Percentiles rank a stretch among this genome's conserved stretches.
phyloP scores from a whole-genome alignment of 768 basidiomycete species.

The Boletus pseudo-olivaceus region DNA sequence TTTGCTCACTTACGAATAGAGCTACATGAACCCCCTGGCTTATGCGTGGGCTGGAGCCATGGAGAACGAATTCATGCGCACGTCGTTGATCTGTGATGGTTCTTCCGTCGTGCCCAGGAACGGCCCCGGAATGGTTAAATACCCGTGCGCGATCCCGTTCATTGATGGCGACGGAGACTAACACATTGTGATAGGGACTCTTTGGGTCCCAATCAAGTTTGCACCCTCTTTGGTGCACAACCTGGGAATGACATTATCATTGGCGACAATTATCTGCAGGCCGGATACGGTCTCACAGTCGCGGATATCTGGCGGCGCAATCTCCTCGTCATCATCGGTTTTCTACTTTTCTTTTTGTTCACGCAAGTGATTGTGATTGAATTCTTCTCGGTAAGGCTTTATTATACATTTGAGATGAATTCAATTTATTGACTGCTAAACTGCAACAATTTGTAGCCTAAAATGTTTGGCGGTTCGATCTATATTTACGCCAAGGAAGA shows the following conservation, averaged over 20 bases:
- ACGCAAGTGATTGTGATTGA: conserved; percentile 68
- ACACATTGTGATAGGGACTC: conserved; percentile 37
- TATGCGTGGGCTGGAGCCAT: conserved; percentile 77
- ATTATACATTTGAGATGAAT: not conserved
- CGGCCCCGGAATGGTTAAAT: conserved; percentile 48
- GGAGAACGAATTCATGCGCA: conserved; percentile 83
- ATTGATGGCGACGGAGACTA: not conserved
- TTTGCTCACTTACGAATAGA: conserved; percentile 33
- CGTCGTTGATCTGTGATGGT: conserved; percentile 62
- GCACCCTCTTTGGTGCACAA: conserved; percentile 67
- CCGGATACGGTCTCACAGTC: conserved; percentile 46
- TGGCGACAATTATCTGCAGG: conserved; percentile 61
- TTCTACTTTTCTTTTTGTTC: conserved; percentile 66
- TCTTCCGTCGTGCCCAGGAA: conserved; percentile 64
- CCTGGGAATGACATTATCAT: conserved; percentile 52
- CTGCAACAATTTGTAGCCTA: conserved; percentile 26
- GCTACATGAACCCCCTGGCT: conserved; percentile 74
- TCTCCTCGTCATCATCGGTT: conserved; percentile 66
- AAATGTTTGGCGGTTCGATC: conserved; percentile 36
- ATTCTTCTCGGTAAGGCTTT: conserved; percentile 50
- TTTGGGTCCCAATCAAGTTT: conserved; percentile 69
- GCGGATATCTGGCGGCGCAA: conserved; percentile 63
- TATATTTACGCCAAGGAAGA: conserved; percentile 61
- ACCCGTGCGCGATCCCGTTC: conserved; percentile 48
- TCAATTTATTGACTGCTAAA: not conserved